Conservation (phyloP, 257 asterid genomes). For the Nicotiana noctiflora region DNA sequence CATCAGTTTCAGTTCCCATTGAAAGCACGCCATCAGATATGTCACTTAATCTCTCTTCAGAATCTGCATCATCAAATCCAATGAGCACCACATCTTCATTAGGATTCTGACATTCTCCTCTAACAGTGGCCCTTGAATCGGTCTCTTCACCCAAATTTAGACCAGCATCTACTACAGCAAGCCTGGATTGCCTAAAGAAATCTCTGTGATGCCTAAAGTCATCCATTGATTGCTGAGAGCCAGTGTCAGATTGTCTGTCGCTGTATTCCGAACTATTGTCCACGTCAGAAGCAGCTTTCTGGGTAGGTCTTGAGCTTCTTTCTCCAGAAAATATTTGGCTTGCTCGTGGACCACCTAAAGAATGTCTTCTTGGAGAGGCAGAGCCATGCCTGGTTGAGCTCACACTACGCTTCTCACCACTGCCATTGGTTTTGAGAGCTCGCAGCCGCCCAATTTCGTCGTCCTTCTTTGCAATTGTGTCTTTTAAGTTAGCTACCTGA, state of each 20-base stretch:
- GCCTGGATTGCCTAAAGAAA: constrained; percentile 66
- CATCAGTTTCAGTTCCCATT: constrained; percentile 90
- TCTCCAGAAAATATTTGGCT: constrained; percentile 30
- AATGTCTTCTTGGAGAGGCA: constrained; percentile 59
- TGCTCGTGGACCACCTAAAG: constrained; percentile 35
- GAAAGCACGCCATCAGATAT: constrained; percentile 94
- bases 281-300: constrained; percentile 57
- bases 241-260: constrained; percentile 80
- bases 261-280: constrained; percentile 76
- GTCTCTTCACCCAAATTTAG: constrained; percentile 29
- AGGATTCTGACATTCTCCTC: constrained; percentile 31
- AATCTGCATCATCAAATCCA: constrained; percentile 74
- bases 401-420: constrained; percentile 31
- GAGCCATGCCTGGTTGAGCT: constrained; percentile 37
- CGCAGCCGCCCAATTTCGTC: constrained; percentile 64
- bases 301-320: constrained; percentile 31
- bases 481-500: constrained; percentile 75
- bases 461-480: constrained; percentile 61
- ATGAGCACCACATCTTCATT: constrained; percentile 58
- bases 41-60: constrained; percentile 88
- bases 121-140: constrained; percentile 26
- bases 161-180: constrained; percentile 37
- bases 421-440: constrained; percentile 33
- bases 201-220: constrained; percentile 73
- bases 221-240: constrained; percentile 75